A percentile compares a stretch with the other conserved stretches of the same genome.
Conservation (phyloP, 495 filamentous ascomycete species). For the Poronia punctata region DNA sequence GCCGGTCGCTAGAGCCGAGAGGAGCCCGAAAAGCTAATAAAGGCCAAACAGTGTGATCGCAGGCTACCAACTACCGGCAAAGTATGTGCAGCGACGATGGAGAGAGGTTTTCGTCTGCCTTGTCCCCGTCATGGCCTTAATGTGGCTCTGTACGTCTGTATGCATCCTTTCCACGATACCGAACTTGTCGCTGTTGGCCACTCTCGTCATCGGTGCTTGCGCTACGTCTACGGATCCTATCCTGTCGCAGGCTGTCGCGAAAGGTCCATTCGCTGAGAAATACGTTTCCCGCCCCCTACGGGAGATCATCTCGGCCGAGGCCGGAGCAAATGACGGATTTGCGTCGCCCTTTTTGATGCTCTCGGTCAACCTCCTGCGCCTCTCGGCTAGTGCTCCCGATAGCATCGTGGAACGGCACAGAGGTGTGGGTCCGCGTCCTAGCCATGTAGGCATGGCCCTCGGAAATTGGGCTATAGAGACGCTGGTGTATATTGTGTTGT, state of each 20-base stretch:
- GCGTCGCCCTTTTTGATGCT: conserved; percentile 55
- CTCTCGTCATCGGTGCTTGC: conserved; percentile 54
- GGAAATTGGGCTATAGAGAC: conserved; percentile 77
- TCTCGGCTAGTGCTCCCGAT: conserved; percentile 35
- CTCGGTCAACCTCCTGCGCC: conserved; percentile 47
- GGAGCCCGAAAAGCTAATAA: conserved; percentile 26
- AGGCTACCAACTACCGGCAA: conserved; percentile 77
- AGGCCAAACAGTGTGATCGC: conserved; percentile 51
- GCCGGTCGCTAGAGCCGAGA: conserved; percentile 30
- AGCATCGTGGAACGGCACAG: conserved; percentile 45
- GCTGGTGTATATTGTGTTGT: conserved; percentile 67
- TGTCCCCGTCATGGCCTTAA: conserved; percentile 77
- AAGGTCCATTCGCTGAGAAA: conserved; percentile 56
- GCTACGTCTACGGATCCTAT: conserved; percentile 57
- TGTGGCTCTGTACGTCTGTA: conserved; percentile 76
- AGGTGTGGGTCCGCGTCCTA: conserved; percentile 38
- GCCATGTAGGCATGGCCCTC: conserved; percentile 60
- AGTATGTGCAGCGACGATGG: conserved; percentile 70
- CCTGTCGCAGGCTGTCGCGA: conserved; percentile 54
- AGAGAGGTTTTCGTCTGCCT: conserved; percentile 65
- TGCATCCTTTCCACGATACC: conserved; percentile 67
- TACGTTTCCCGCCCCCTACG: conserved; percentile 49
- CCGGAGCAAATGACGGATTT: conserved; percentile 55
- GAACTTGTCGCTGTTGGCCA: conserved; percentile 38
- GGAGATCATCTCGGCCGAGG: conserved; percentile 58